phyloP scores from a whole-genome alignment of 108 stramenopile genomes.

The Phaeodactylum tricornutum region DNA sequence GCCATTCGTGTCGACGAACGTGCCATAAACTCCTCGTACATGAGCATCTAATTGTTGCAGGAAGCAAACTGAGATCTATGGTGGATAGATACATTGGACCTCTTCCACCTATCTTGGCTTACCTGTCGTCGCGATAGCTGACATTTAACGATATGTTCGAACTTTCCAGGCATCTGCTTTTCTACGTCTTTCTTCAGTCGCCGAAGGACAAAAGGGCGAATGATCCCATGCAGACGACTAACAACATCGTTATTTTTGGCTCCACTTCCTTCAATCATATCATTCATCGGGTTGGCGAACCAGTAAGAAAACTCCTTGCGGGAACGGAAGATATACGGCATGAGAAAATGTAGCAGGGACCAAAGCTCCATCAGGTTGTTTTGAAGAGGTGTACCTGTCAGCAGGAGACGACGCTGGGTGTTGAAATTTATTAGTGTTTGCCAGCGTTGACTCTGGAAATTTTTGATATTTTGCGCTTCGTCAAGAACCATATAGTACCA shows the following conservation, averaged over 20 bases:
- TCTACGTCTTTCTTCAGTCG: conserved; percentile 96
- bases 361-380: conserved; percentile 78
- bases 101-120: neutral
- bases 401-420: conserved; percentile 87
- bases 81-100: neutral
- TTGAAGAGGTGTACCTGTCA: conserved; percentile 83
- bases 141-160: conserved; percentile 92
- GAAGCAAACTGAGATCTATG: neutral
- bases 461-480: conserved; percentile 99
- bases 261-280: conserved; percentile 84
- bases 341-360: conserved; percentile 85
- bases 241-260: conserved; percentile 74
- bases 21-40: conserved; percentile 98
- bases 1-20: conserved; percentile 87
- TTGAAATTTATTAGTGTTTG: conserved; percentile 97
- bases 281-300: conserved; percentile 95
- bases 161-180: conserved; percentile 94
- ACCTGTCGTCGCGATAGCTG: conserved; percentile 86
- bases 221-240: conserved; percentile 87
- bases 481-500: conserved; percentile 99
- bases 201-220: conserved; percentile 93
- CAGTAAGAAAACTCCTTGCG: conserved; percentile 97
- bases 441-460: conserved; percentile 97
- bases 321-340: conserved; percentile 81
- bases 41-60: conserved; percentile 70